Conservation (phyloP, 768 basidiomycete genomes). For the Amylocystis lapponica region DNA sequence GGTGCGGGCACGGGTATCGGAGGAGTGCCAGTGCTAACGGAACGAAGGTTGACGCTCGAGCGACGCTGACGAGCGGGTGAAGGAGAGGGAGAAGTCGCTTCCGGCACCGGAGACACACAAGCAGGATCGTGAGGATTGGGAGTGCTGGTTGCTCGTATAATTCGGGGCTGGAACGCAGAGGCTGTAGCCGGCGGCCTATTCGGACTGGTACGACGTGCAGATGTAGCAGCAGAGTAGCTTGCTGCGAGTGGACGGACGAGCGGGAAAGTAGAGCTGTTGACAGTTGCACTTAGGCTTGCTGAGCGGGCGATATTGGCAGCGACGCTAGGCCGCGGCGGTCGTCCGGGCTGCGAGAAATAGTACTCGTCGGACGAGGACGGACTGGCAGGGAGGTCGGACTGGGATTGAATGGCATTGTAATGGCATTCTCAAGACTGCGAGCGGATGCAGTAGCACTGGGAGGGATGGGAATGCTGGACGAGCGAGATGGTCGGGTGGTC, state of each 20-base stretch:
- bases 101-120: constrained; percentile 25
- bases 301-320: no score
- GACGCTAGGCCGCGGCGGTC: constrained; percentile 3
- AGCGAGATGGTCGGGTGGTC: constrained; percentile 50
- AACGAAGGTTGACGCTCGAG: constrained; percentile 30
- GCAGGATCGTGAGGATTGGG: constrained; percentile 25
- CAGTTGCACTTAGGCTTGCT: constrained; percentile 2
- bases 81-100: constrained; percentile 33
- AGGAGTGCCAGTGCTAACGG: neutral
- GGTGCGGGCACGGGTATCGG: neutral
- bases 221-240: constrained; percentile 16
- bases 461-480: constrained; percentile 67
- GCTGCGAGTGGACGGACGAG: constrained; percentile 10
- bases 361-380: constrained; percentile 3
- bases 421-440: constrained; percentile 59
- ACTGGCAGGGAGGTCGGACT: constrained; percentile 6
- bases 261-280: neutral
- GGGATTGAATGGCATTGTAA: constrained; percentile 49
- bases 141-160: constrained; percentile 53
- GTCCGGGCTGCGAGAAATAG: constrained; percentile 7
- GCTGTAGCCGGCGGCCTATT: constrained; percentile 7
- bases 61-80: constrained; percentile 46
- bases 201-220: neutral
- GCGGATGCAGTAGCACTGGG: constrained; percentile 38
- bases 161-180: constrained; percentile 41